These are phyloP conservation scores for Yamagishiella unicocca DNA, from an alignment of 139 green algal species.

Conservation along the genomic window DNA sequence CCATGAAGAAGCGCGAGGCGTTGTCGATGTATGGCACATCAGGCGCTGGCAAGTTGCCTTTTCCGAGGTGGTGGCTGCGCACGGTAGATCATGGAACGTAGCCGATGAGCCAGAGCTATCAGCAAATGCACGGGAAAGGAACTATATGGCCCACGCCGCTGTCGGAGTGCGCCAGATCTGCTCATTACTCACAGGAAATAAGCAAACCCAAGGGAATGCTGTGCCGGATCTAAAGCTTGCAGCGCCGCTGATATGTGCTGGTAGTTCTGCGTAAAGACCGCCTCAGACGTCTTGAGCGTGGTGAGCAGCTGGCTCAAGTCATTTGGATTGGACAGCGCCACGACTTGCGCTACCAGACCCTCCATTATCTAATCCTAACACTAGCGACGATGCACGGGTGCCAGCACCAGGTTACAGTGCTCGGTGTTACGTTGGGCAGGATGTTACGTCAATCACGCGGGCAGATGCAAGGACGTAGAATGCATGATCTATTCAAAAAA, in stretches of 20 bases:
- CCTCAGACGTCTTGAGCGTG: constrained; percentile 35
- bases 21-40: constrained; percentile 59
- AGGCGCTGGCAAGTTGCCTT: constrained; percentile 18
- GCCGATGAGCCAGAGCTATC: no score
- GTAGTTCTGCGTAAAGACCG: constrained; percentile 20
- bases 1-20: constrained; percentile 62
- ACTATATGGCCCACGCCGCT: neutral
- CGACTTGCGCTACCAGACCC: constrained; percentile 39
- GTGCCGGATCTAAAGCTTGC: constrained; percentile 56
- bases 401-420: no score
- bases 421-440: no score
- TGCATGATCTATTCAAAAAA: no score
- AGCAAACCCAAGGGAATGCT: constrained; percentile 76
- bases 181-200: constrained; percentile 73
- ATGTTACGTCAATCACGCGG: no score
- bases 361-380: constrained; percentile 52
- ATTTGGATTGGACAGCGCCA: constrained; percentile 18
- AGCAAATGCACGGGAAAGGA: no score
- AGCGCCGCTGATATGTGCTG: constrained; percentile 52
- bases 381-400: no score
- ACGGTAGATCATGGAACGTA: neutral
- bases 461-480: no score
- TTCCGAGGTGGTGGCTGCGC: constrained; percentile 4
- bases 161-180: constrained; percentile 16
- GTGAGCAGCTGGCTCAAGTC: constrained; percentile 35